Evolutionary conservation across 495 filamentous ascomycete genomes (phyloP).

Genomic region (Penicillium herquei): DNA sequence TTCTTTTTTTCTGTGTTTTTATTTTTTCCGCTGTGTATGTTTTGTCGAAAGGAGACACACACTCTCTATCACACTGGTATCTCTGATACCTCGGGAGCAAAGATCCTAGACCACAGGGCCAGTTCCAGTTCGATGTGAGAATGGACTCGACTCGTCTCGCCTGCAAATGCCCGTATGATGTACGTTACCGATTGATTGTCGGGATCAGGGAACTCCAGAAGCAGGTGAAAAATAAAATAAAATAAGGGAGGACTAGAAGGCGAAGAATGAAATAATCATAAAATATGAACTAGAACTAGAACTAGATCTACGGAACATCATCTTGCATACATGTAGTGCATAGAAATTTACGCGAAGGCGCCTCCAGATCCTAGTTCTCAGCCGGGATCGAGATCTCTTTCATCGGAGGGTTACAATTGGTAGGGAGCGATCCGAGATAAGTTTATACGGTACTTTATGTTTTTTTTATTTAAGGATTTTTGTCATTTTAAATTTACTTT

Average conservation of each 20-base stretch:
- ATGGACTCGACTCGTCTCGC: background rate
- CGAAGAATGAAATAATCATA: background rate
- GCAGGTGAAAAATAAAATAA: conserved; percentile 6
- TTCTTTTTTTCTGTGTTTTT: background rate
- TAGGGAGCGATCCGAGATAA: conserved; percentile 1
- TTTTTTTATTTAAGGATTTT: background rate
- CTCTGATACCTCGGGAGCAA: background rate
- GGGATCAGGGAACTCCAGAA: background rate
- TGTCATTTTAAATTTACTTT: background rate
- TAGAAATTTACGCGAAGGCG: background rate
- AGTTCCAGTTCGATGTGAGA: too few species aligned
- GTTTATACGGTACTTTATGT: background rate
- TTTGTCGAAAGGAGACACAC: background rate
- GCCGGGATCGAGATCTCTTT: background rate
- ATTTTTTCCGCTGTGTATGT: background rate
- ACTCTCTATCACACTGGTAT: background rate
- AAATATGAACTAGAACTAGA: background rate
- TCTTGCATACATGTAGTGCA: background rate
- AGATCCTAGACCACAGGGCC: too few species aligned
- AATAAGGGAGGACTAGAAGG: background rate
- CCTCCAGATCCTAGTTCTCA: conserved; percentile 1
- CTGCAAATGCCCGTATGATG: background rate
- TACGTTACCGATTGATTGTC: conserved; percentile 1
- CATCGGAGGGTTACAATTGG: conserved; percentile 1
- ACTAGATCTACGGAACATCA: conserved; percentile 4